These are phyloP conservation scores for Balamuthia mandrillaris DNA, from an alignment of 208 protist species.

Conservation along the genomic window DNA sequence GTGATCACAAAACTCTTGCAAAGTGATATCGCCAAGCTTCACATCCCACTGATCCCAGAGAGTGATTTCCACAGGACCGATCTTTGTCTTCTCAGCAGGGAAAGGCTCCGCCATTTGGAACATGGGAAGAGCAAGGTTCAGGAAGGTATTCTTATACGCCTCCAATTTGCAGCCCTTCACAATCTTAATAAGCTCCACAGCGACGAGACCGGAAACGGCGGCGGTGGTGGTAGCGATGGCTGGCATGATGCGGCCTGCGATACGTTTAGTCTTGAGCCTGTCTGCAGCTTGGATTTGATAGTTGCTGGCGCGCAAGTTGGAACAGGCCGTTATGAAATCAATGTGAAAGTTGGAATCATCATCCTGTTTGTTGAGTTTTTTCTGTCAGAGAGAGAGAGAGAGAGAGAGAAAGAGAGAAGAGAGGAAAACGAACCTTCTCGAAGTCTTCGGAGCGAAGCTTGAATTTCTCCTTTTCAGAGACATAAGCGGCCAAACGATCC, in stretches of 20 bases:
- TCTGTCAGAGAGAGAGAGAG: too few relatives aligned
- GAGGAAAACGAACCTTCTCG: conserved; percentile 46
- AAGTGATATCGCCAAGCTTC: conserved; percentile 87
- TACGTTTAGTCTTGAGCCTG: conserved; percentile 66
- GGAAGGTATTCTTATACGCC: conserved; percentile 87
- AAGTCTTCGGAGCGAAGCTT: conserved; percentile 20
- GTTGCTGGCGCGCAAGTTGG: conserved; percentile 77
- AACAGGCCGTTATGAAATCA: conserved; percentile 67
- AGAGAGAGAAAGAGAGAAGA: too few relatives aligned
- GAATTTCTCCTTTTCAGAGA: not conserved
- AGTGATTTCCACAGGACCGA: conserved; percentile 77
- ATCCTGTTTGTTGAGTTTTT: too few relatives aligned
- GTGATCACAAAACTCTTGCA: conserved; percentile 84
- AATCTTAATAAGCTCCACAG: conserved; percentile 95
- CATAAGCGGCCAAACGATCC: not conserved
- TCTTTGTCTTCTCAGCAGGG: conserved; percentile 57
- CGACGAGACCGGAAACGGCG: conserved; percentile 94
- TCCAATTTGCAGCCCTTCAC: conserved; percentile 53
- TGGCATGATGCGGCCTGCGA: conserved; percentile 97
- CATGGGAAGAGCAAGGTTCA: conserved; percentile 96
- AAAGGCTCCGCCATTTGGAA: conserved; percentile 92
- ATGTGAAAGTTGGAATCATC: conserved; percentile 67
- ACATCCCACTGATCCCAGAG: conserved; percentile 96
- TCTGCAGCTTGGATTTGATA: conserved; percentile 84
- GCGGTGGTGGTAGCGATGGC: conserved; percentile 99